phyloP scores from a whole-genome alignment of 2,329 filamentous ascomycete genomes.

The Penicillium aurantiogriseum region DNA sequence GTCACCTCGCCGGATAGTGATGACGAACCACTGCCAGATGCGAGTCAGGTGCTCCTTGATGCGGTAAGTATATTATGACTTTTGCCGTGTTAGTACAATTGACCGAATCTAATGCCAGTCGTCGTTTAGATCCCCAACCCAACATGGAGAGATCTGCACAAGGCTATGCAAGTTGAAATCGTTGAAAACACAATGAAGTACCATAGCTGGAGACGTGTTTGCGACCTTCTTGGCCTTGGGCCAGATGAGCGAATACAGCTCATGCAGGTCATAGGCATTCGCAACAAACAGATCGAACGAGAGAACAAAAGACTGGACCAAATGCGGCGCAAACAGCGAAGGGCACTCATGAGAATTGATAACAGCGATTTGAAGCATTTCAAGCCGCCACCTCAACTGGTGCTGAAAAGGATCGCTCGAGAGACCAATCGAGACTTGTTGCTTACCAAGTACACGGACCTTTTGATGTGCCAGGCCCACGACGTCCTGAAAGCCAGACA shows the following conservation, averaged over 20 bases:
- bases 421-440: slow-evolving; percentile 13
- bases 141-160: slow-evolving; percentile 35
- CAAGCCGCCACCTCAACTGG: slow-evolving; percentile 27
- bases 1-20: slow-evolving; percentile 25
- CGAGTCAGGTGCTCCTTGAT: slow-evolving; percentile 7
- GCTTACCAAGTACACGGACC: slow-evolving; percentile 17
- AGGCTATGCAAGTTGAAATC: slow-evolving; percentile 37
- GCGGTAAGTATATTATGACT: slow-evolving; percentile 3
- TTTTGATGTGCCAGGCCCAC: slow-evolving; percentile 29
- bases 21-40: slow-evolving; percentile 9
- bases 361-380: slow-evolving; percentile 28
- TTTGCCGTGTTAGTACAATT: not conserved
- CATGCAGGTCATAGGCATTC: slow-evolving; percentile 13
- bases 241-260: slow-evolving; percentile 23
- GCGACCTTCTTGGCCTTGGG: slow-evolving; percentile 27
- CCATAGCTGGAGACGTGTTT: slow-evolving; percentile 22
- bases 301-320: slow-evolving; percentile 31
- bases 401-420: slow-evolving; percentile 29
- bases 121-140: slow-evolving; percentile 15
- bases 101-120: not conserved
- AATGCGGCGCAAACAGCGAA: slow-evolving; percentile 39
- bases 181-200: slow-evolving; percentile 31
- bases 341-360: slow-evolving; percentile 32
- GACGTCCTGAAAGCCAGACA: slow-evolving; percentile 34
- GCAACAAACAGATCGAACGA: slow-evolving; percentile 27